Conservation (phyloP, 257 asterid genomes). For the Haberlea rhodopensis region DNA sequence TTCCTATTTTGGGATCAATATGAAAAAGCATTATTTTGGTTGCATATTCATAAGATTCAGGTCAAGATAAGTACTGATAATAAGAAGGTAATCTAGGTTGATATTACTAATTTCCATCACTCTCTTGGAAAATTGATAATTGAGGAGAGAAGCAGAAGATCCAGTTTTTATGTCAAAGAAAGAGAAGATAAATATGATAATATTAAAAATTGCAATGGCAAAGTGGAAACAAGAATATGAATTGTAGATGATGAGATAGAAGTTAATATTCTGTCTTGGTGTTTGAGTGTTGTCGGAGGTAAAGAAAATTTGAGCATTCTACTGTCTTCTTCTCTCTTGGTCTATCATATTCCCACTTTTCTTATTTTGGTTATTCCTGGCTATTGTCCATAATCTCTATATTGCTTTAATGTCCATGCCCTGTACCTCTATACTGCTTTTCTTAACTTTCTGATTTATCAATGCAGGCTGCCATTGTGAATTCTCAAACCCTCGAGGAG, state of each 20-base stretch:
- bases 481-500: slow-evolving; percentile 96
- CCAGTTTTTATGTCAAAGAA: background rate
- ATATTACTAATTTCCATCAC: background rate
- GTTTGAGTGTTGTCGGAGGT: background rate
- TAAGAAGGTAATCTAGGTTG: slow-evolving; percentile 15
- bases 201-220: too few species aligned
- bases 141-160: slow-evolving; percentile 18
- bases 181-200: too few species aligned
- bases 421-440: background rate
- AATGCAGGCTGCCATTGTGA: slow-evolving; percentile 95
- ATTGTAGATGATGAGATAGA: background rate
- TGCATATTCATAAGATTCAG: background rate
- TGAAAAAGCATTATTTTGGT: slow-evolving; percentile 12
- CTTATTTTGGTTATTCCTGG: slow-evolving; percentile 7
- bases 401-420: slow-evolving; percentile 11
- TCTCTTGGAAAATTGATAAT: background rate
- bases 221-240: background rate
- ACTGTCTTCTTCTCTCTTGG: slow-evolving; percentile 4
- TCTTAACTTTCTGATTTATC: slow-evolving; percentile 22
- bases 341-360: slow-evolving; percentile 3
- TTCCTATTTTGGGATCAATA: background rate
- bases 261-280: slow-evolving; percentile 3
- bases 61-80: slow-evolving; percentile 8
- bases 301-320: slow-evolving; percentile 15
- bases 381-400: background rate